Conservation (phyloP, 208 protist genomes). For the Leishmania lainsoni region DNA sequence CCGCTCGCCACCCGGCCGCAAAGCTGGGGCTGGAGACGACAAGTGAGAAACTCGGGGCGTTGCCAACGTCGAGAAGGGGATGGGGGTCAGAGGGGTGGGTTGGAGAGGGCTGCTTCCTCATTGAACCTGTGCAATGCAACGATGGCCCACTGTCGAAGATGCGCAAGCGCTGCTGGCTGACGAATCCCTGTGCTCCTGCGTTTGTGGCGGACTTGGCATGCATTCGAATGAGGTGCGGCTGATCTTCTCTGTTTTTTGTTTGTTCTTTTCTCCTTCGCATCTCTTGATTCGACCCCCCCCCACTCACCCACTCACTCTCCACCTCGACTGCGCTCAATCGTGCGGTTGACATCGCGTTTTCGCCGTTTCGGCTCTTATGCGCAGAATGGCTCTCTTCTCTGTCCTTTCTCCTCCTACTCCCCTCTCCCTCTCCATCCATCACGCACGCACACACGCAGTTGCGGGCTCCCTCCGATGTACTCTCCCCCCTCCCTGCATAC, state of each 20-base stretch:
- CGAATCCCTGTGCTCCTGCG: too few species aligned
- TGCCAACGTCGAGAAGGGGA: neutral
- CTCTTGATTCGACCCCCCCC: neutral
- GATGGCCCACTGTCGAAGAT: neutral
- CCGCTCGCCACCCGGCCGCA: neutral
- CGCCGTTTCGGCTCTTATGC: neutral
- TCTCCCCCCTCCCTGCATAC: neutral
- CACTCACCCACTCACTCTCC: neutral
- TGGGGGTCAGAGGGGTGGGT: neutral
- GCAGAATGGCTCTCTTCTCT: neutral
- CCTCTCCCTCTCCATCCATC: neutral
- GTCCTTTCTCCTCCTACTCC: neutral
- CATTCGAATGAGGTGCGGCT: too few species aligned
- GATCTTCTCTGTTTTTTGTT: too few species aligned
- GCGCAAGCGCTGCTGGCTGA: too few species aligned
- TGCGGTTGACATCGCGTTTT: neutral
- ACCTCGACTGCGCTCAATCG: neutral
- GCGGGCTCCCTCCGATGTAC: neutral
- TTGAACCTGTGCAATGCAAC: neutral
- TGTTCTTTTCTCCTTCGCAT: neutral
- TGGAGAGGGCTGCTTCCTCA: neutral
- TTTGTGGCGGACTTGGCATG: too few species aligned
- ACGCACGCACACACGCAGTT: neutral
- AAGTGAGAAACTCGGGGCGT: neutral
- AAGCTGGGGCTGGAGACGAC: neutral